Evolutionary conservation across 371 early-diverging fungal species (phyloP).

Genomic region (Actinomortierella wolfii): DNA sequence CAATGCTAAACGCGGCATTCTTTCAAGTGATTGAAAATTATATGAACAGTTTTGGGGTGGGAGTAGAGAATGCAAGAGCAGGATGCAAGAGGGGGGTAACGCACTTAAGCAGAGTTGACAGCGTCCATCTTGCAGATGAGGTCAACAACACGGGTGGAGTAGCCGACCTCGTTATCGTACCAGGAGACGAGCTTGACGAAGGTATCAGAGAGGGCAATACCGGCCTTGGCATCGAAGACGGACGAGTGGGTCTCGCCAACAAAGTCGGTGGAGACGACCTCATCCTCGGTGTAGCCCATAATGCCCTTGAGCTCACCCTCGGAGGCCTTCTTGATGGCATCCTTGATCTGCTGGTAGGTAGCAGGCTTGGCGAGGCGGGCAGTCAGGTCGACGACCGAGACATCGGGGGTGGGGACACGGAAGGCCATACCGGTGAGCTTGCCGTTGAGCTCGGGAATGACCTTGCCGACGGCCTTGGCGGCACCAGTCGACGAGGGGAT

Average conservation of each 20-base stretch:
- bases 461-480: slow-evolving; percentile 99
- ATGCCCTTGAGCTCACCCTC: slow-evolving; percentile 89
- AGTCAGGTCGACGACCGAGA: slow-evolving; percentile 98
- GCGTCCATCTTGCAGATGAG: slow-evolving; percentile 82
- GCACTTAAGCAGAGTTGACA: slow-evolving; percentile 51
- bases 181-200: slow-evolving; percentile 99
- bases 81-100: no score
- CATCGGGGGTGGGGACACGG: slow-evolving; percentile 98
- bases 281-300: slow-evolving; percentile 95
- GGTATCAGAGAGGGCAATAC: slow-evolving; percentile 93
- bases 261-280: slow-evolving; percentile 98
- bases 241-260: slow-evolving; percentile 89
- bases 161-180: slow-evolving; percentile 96
- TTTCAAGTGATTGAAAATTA: no score
- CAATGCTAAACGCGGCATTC: no score
- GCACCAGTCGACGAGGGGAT: slow-evolving; percentile 99
- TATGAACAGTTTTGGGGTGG: no score
- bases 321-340: slow-evolving; percentile 82
- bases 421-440: slow-evolving; percentile 99
- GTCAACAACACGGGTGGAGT: slow-evolving; percentile 93
- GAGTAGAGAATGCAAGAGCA: no score
- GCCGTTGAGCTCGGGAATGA: slow-evolving; percentile 95
- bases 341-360: slow-evolving; percentile 90
- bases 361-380: slow-evolving; percentile 90
- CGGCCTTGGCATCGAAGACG: slow-evolving; percentile 98